Conservation (phyloP, 1,284 basidiomycete genomes). For the Cryptococcus jaspeensis region DNA sequence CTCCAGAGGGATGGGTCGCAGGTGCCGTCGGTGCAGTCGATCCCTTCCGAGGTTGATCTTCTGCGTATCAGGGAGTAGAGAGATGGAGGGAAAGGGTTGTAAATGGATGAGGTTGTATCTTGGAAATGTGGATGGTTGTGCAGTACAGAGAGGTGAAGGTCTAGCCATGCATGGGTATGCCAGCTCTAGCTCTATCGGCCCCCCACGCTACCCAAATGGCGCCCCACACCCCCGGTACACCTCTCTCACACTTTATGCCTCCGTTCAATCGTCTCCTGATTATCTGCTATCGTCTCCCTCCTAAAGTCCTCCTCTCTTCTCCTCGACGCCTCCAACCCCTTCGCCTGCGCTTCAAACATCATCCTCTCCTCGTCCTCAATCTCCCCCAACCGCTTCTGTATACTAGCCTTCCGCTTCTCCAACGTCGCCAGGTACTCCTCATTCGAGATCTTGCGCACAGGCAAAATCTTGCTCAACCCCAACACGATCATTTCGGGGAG, state of each 20-base stretch:
- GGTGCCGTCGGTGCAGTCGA: slow-evolving; percentile 5
- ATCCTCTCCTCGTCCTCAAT: slow-evolving; percentile 41
- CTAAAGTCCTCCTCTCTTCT: not conserved
- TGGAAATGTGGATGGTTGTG: too few species aligned
- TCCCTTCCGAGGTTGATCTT: slow-evolving; percentile 15
- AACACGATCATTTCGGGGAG: slow-evolving; percentile 36
- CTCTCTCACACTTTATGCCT: too few species aligned
- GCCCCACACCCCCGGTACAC: too few species aligned
- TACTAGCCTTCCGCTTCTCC: slow-evolving; percentile 30
- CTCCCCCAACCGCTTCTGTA: slow-evolving; percentile 33
- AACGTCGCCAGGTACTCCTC: slow-evolving; percentile 42
- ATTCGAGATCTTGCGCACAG: slow-evolving; percentile 40
- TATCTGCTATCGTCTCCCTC: too few species aligned
- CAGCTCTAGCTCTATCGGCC: too few species aligned
- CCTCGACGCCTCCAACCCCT: not conserved
- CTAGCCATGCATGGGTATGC: not conserved
- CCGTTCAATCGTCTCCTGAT: too few species aligned
- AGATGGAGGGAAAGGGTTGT: not conserved
- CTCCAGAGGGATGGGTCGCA: slow-evolving; percentile 1
- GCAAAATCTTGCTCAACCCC: slow-evolving; percentile 29
- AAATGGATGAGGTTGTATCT: not conserved
- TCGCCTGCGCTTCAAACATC: slow-evolving; percentile 23
- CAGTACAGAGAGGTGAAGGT: not conserved
- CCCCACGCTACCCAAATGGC: too few species aligned
- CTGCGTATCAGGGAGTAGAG: slow-evolving; percentile 1